Evolutionary conservation across 495 filamentous ascomycete genomes (phyloP).

Genomic region (Lichina pygmaea): DNA sequence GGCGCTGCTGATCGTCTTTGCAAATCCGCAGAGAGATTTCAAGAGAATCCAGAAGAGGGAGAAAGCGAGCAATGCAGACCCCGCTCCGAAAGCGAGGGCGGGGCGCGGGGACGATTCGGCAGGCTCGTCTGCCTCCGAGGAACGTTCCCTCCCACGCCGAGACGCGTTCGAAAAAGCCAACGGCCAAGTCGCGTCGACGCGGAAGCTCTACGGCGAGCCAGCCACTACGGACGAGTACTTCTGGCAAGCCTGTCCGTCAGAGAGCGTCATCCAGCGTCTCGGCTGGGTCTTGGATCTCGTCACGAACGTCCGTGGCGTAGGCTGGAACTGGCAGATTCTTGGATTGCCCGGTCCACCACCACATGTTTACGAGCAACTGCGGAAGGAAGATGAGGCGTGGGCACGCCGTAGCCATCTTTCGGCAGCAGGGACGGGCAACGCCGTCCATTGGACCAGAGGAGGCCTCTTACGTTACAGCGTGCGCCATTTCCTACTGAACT

Average conservation of each 20-base stretch:
- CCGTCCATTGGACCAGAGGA: neutral
- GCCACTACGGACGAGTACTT: slow-evolving; percentile 4
- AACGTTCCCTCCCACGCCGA: too few species aligned
- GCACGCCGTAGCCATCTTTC: neutral
- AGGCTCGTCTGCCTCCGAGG: too few species aligned
- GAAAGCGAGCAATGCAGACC: too few species aligned
- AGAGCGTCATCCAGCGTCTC: slow-evolving; percentile 29
- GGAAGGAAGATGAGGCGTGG: slow-evolving; percentile 6
- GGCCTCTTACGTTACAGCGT: neutral
- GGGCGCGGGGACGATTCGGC: too few species aligned
- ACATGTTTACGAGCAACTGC: slow-evolving; percentile 17
- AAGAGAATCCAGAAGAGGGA: slow-evolving; percentile 25
- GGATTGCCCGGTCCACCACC: slow-evolving; percentile 30
- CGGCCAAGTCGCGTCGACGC: too few species aligned
- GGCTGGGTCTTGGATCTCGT: slow-evolving; percentile 46
- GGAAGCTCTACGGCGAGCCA: neutral
- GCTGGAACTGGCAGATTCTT: slow-evolving; percentile 50
- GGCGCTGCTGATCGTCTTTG: slow-evolving; percentile 31
- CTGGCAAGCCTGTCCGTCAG: slow-evolving; percentile 49
- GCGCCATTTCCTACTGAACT: neutral
- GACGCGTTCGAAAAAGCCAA: too few species aligned
- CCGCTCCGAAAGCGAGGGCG: too few species aligned
- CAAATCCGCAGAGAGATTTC: slow-evolving; percentile 36
- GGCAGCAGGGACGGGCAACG: neutral
- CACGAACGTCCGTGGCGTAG: slow-evolving; percentile 40